These are phyloP conservation scores for Apophysomyces sp. DNA, from an alignment of 371 early-diverging fungal genomes.

Conservation along the genomic window DNA sequence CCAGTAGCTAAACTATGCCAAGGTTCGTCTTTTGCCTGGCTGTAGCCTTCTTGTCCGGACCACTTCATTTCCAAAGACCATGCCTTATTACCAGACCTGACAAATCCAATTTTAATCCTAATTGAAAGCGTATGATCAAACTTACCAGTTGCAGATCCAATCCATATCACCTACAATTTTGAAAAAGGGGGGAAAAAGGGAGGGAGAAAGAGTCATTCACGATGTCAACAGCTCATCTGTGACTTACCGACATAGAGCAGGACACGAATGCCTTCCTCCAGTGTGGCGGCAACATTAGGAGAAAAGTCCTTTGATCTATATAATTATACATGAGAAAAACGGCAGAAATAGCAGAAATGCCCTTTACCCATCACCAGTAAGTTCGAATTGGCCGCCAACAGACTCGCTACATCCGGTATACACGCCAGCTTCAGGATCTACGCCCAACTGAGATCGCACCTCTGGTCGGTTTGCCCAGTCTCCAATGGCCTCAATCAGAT, in stretches of 20 bases:
- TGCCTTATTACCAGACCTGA: conserved; percentile 81
- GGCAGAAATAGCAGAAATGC: neutral
- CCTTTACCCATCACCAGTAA: conserved; percentile 78
- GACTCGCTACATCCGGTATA: conserved; percentile 74
- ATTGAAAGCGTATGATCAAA: neutral
- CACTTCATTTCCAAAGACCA: conserved; percentile 81
- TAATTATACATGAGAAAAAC: neutral
- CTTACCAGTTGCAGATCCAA: conserved; percentile 76
- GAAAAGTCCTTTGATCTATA: conserved; percentile 49
- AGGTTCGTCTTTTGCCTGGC: conserved; percentile 53
- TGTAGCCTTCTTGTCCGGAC: conserved; percentile 70
- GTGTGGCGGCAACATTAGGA: conserved; percentile 41
- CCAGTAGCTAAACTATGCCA: conserved; percentile 37
- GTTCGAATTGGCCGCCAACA: conserved; percentile 70
- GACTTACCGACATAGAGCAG: conserved; percentile 81
- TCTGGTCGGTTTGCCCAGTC: conserved; percentile 70
- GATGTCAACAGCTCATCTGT: conserved; percentile 15
- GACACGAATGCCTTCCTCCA: conserved; percentile 76
- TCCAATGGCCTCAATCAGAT: conserved; percentile 72
- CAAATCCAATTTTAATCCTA: neutral
- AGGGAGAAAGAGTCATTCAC: neutral
- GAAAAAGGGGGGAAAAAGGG: neutral
- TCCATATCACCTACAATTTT: conserved; percentile 50
- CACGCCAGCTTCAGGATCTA: conserved; percentile 53
- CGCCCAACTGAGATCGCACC: conserved; percentile 71